Conservation (phyloP, 2,329 filamentous ascomycete genomes). For the Neonectria coccinea region DNA sequence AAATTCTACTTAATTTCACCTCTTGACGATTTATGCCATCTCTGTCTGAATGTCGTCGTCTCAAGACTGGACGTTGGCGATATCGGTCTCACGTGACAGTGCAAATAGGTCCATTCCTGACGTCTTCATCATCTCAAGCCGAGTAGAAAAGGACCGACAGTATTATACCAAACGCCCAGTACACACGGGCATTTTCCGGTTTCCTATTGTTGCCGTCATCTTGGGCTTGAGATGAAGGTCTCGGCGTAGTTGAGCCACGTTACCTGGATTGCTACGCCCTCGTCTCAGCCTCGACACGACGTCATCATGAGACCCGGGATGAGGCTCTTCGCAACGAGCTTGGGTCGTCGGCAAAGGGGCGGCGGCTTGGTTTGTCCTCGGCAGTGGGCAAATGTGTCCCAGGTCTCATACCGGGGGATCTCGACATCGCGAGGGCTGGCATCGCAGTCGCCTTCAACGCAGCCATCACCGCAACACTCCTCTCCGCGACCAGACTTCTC, state of each 20-base stretch:
- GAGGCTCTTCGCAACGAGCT: not conserved
- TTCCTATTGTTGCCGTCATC: not conserved
- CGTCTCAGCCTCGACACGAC: not conserved
- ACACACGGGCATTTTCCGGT: not conserved
- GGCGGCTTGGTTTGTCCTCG: not conserved
- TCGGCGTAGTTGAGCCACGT: not conserved
- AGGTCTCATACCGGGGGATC: not conserved
- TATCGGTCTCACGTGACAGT: constrained; percentile 39
- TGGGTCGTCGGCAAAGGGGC: not conserved
- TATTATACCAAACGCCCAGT: not conserved
- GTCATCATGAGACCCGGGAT: constrained; percentile 14
- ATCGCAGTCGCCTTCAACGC: constrained; percentile 4
- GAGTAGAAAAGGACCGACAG: not conserved
- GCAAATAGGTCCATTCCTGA: constrained; percentile 11
- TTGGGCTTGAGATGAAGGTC: not conserved
- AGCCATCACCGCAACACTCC: constrained; percentile 14
- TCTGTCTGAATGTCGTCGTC: not conserved
- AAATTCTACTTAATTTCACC: constrained; percentile 6
- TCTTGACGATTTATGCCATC: not conserved
- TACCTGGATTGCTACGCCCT: not conserved
- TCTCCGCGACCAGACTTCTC: constrained; percentile 53
- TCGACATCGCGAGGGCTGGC: not conserved
- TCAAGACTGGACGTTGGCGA: not conserved
- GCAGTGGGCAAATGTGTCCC: not conserved
- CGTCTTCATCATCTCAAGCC: not conserved